These are phyloP conservation scores for Hyphopichia khmerensis DNA, from an alignment of 1,139 yeast genomes.

Conservation along the genomic window DNA sequence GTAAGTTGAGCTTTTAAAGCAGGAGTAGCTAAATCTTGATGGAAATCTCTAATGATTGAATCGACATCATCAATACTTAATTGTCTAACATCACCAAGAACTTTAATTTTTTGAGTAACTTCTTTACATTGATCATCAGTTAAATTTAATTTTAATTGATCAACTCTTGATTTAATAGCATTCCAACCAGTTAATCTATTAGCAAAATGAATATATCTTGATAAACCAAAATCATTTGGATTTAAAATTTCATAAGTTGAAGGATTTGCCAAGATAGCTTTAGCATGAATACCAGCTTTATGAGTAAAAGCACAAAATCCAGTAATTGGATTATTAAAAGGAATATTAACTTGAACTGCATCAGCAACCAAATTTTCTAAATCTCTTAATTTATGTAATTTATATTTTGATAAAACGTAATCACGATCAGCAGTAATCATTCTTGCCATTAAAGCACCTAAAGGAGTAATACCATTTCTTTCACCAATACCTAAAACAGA, in stretches of 20 bases:
- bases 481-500: conserved; percentile 62
- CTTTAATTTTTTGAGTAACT: conserved; percentile 53
- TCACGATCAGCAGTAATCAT: conserved; percentile 62
- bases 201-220: conserved; percentile 59
- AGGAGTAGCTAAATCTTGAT: conserved; percentile 33
- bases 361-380: conserved; percentile 58
- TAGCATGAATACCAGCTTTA: conserved; percentile 63
- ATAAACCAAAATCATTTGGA: conserved; percentile 57
- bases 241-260: conserved; percentile 58
- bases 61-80: conserved; percentile 50
- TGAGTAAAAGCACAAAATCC: conserved; percentile 65
- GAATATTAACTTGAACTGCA: conserved; percentile 56
- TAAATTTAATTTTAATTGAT: conserved; percentile 47
- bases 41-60: conserved; percentile 47
- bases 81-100: conserved; percentile 55
- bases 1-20: conserved; percentile 21
- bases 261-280: conserved; percentile 60
- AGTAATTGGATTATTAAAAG: conserved; percentile 60
- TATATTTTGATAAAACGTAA: conserved; percentile 56
- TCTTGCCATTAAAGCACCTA: conserved; percentile 63
- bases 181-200: conserved; percentile 60
- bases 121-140: conserved; percentile 58
- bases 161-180: conserved; percentile 49
- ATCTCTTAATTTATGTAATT: conserved; percentile 53
- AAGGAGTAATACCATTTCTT: conserved; percentile 60